Evolutionary conservation across 768 basidiomycete genomes (phyloP), one percentile per base, ranked within the genome.

Genomic region (Lactarius sanguifluus): DNA sequence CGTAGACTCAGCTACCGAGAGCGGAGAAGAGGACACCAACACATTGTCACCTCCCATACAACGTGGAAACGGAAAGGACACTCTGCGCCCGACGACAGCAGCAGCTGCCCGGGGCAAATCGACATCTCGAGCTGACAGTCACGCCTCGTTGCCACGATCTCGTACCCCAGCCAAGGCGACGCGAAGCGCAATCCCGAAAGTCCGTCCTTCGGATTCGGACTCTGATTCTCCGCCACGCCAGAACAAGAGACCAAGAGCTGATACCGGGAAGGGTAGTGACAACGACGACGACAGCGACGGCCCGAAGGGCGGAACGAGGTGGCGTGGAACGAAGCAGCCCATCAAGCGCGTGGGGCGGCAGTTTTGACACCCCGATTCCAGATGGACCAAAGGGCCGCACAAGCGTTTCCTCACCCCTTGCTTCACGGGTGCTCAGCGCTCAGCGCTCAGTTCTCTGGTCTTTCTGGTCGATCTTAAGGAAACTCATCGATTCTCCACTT

Each of bases 301-400:
- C 43, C 79, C 79, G 40, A 83, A 79, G 73, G 76, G 76, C 38
- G 74, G 79, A 28, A 76, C 80, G 57, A 71, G 75, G 58, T 79
- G 80, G 67, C 79, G 86, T 62, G 86, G 86, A 47, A 80, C 86
- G 54, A 83, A 85, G 71, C 90, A 92, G 71, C 91, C 91, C 5
- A 79, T 92, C 68, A 91, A 87, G 76, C 84, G 90, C 70, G 88
- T 88, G 41, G 89, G 86, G 36, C 89, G 85, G 74, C 83, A 87
- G 68, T 92, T 90, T 79, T 91, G 81, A 81, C 30, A 57, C 55
- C 65, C 43, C 61, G n/a, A 32, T 58, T 57, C 61, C 20, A 55
- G 62, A 55, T 16, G 28, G 40, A 15, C 18, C 36, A 38, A 25
- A 25, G 38, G 36, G 12, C 12, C 36, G 43, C 60, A 20, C 65